phyloP scores from a whole-genome alignment of 768 basidiomycete species.

The Tulasnella sp. region DNA sequence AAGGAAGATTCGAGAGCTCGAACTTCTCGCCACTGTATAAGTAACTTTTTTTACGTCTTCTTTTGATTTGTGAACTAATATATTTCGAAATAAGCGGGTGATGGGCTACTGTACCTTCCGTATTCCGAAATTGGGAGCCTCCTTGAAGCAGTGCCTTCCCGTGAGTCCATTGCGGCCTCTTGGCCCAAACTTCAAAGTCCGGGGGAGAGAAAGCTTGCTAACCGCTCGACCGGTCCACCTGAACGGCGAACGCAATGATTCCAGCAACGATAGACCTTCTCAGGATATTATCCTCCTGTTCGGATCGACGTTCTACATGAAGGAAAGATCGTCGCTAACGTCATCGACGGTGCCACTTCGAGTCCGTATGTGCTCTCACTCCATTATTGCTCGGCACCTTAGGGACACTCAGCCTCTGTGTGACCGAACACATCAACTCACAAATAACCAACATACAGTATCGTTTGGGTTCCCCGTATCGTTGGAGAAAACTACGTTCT shows the following conservation, averaged over 20 bases:
- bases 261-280: slow-evolving; percentile 15
- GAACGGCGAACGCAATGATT: not conserved
- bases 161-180: not conserved
- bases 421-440: not conserved
- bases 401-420: not conserved
- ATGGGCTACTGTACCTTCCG: too few species aligned
- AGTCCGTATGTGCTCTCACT: not conserved
- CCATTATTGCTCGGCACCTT: not conserved
- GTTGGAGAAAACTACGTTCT: slow-evolving; percentile 35
- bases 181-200: not conserved
- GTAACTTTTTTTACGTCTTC: too few species aligned
- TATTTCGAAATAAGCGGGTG: too few species aligned
- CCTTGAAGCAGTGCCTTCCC: slow-evolving; percentile 10
- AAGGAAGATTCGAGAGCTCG: too few species aligned
- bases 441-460: slow-evolving; percentile 1
- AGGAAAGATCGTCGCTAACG: slow-evolving; percentile 31
- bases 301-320: slow-evolving; percentile 34
- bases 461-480: slow-evolving; percentile 34
- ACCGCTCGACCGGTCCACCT: too few species aligned
- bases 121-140: too few species aligned
- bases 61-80: too few species aligned
- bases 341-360: slow-evolving; percentile 27
- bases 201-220: not conserved
- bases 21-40: too few species aligned
- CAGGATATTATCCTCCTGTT: slow-evolving; percentile 11